Conservation (phyloP, 176 grass and related monocot genomes). For the Oryza brachyantha region DNA sequence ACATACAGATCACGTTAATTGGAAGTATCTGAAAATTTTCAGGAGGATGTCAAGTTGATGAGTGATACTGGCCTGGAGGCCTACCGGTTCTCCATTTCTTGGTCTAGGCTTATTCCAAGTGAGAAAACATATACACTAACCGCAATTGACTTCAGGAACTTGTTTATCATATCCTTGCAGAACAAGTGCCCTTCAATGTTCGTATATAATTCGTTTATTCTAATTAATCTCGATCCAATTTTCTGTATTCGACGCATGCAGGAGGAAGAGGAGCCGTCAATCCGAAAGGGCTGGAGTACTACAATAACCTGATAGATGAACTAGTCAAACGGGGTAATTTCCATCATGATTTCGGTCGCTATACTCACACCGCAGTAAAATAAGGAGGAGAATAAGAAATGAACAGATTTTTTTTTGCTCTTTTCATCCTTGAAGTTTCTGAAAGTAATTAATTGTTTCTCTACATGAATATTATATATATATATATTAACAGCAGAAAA, state of each 20-base stretch:
- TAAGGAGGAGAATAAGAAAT: neutral
- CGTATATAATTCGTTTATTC: too few species aligned
- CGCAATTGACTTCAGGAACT: neutral
- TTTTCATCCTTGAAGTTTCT: neutral
- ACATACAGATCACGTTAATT: neutral
- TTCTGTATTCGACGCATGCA: constrained; percentile 9
- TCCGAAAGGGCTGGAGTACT: constrained; percentile 64
- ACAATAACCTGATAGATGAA: constrained; percentile 79
- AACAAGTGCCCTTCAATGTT: neutral
- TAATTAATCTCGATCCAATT: too few species aligned
- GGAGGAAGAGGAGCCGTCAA: constrained; percentile 76
- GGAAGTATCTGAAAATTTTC: constrained; percentile 9
- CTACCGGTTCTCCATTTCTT: constrained; percentile 89
- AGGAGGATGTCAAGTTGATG: constrained; percentile 80
- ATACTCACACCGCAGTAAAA: neutral
- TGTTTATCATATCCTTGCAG: neutral
- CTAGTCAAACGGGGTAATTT: constrained; percentile 51
- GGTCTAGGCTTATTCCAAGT: constrained; percentile 87
- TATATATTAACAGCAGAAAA: too few species aligned
- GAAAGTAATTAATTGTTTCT: too few species aligned
- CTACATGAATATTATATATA: too few species aligned
- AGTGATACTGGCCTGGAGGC: constrained; percentile 62
- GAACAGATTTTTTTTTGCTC: neutral
- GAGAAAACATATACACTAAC: neutral
- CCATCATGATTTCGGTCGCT: neutral